These are phyloP conservation scores for Fusarium poae DNA, from an alignment of 2,329 filamentous ascomycete genomes.

Conservation along the genomic window DNA sequence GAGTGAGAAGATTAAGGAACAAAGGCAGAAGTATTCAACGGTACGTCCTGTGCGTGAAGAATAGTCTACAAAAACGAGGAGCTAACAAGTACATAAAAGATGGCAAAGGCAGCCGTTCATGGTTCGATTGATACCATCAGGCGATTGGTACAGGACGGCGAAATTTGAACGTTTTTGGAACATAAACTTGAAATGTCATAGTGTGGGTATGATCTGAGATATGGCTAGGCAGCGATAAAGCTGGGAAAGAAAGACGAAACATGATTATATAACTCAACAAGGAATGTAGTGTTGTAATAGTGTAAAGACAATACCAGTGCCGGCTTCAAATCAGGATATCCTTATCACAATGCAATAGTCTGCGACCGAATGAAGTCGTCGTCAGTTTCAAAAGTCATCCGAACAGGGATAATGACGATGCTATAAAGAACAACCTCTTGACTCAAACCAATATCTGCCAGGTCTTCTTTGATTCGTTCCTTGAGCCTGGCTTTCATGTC, in stretches of 20 bases:
- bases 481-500: slow-evolving; percentile 16
- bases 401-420: background rate
- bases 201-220: too few species aligned
- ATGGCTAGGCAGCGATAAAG: too few species aligned
- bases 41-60: slow-evolving; percentile 14
- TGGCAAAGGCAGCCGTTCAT: slow-evolving; percentile 37
- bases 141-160: slow-evolving; percentile 13
- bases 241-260: background rate
- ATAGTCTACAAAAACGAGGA: fast-evolving
- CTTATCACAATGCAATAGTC: background rate
- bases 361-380: background rate
- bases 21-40: slow-evolving; percentile 44
- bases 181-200: background rate
- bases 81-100: background rate
- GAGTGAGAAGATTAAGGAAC: slow-evolving; percentile 44
- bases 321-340: background rate
- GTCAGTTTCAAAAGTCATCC: background rate
- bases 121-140: slow-evolving; percentile 37
- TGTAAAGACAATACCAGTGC: background rate
- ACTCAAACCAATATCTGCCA: background rate
- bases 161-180: background rate
- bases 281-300: background rate
- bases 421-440: background rate
- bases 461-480: slow-evolving; percentile 8
- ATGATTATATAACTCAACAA: background rate